phyloP scores from a whole-genome alignment of 2,329 filamentous ascomycete species.

The Colletotrichum sp. region DNA sequence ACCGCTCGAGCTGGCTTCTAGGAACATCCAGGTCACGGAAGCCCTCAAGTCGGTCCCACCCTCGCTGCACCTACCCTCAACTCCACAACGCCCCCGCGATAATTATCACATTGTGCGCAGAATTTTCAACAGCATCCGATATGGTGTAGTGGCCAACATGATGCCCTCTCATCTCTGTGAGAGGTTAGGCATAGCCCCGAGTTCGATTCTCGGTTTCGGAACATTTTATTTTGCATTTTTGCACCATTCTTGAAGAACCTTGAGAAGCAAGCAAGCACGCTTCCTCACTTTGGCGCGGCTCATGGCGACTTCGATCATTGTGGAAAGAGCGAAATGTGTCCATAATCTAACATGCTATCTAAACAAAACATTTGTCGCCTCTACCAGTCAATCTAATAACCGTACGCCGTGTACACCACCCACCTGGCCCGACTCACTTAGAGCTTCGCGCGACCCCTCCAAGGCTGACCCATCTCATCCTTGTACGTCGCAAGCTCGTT shows the following conservation, averaged over 20 bases:
- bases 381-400: neutral
- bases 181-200: conserved; percentile 20
- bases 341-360: neutral
- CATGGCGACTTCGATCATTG: neutral
- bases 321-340: neutral
- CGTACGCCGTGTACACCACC: neutral
- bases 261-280: neutral
- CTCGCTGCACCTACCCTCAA: neutral
- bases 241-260: neutral
- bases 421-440: neutral
- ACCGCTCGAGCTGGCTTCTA: neutral
- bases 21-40: neutral
- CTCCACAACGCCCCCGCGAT: neutral
- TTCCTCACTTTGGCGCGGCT: neutral
- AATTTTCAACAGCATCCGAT: neutral
- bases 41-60: neutral
- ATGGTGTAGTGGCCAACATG: conserved; percentile 20
- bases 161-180: conserved; percentile 9
- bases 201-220: conserved; percentile 20
- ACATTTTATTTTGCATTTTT: neutral
- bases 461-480: conserved; percentile 36
- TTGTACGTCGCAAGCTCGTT: conserved; percentile 43
- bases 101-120: neutral
- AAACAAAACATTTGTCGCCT: neutral
- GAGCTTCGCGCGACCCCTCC: conserved; percentile 16